Evolutionary conservation across 176 grass and related monocot genomes (phyloP).

Genomic region (Ananas comosus): DNA sequence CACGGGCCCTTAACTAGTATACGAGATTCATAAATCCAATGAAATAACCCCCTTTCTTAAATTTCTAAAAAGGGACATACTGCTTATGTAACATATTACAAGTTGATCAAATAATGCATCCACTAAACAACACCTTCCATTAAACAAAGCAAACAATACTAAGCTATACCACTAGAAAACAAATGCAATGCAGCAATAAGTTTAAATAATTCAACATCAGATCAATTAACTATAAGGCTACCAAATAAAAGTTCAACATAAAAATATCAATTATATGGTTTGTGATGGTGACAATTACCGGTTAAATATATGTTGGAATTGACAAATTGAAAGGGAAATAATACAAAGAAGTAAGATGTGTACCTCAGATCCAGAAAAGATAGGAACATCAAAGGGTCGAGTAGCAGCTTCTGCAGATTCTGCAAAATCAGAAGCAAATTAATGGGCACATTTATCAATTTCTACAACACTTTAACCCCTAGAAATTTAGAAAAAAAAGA

Average conservation of each 20-base stretch:
- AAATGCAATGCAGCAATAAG: not conserved
- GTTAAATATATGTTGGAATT: not conserved
- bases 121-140: not conserved
- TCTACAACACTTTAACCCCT: not conserved
- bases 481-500: too few species aligned
- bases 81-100: too few species aligned
- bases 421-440: constrained; percentile 26
- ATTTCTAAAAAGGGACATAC: too few species aligned
- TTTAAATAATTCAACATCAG: not conserved
- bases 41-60: too few species aligned
- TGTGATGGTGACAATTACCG: constrained; percentile 1
- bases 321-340: constrained; percentile 4
- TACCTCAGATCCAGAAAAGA: constrained; percentile 69
- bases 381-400: constrained; percentile 33
- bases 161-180: not conserved
- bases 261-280: not conserved
- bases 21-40: too few species aligned
- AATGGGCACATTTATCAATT: constrained; percentile 4
- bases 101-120: too few species aligned
- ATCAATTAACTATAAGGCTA: not conserved
- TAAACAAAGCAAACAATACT: not conserved
- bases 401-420: constrained; percentile 20
- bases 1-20: too few species aligned
- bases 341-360: constrained; percentile 12
- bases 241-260: not conserved